A percentile compares a stretch with the other conserved stretches of the same genome.
These are phyloP conservation scores for Xylaria curta DNA, from an alignment of 495 filamentous ascomycete genomes.

Conservation along the genomic window DNA sequence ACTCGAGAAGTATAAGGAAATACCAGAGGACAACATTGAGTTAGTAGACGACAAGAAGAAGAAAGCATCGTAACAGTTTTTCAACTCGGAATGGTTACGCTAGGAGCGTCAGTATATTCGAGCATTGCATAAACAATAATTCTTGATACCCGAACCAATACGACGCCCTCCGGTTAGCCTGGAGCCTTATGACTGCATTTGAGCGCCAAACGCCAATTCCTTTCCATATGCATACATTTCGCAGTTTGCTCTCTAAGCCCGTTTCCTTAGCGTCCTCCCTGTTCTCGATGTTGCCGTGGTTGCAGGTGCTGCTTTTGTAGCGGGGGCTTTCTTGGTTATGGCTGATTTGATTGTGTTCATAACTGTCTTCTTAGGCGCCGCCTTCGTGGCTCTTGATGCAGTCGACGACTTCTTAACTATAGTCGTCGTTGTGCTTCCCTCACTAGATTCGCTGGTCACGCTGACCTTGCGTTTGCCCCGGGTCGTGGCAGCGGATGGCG, in stretches of 20 bases:
- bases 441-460: conserved; percentile 55
- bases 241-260: conserved; percentile 39
- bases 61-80: conserved; percentile 56
- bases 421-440: conserved; percentile 52
- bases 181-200: conserved; percentile 3
- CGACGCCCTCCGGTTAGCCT: neutral
- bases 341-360: conserved; percentile 51
- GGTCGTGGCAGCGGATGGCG: conserved; percentile 43
- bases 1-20: conserved; percentile 78
- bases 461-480: conserved; percentile 55
- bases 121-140: conserved; percentile 21
- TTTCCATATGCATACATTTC: conserved; percentile 18
- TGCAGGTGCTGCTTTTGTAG: conserved; percentile 39
- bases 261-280: conserved; percentile 58
- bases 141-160: conserved; percentile 22
- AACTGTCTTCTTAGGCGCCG: conserved; percentile 46
- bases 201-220: conserved; percentile 24
- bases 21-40: conserved; percentile 95
- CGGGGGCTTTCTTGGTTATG: conserved; percentile 49
- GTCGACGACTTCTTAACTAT: conserved; percentile 47
- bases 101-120: conserved; percentile 18
- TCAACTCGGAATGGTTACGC: conserved; percentile 21
- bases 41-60: conserved; percentile 94
- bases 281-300: conserved; percentile 39
- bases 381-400: conserved; percentile 47